Base-by-base conservation (phyloP, 2,329 filamentous ascomycete species). In the Talaromyces sp. region DNA sequence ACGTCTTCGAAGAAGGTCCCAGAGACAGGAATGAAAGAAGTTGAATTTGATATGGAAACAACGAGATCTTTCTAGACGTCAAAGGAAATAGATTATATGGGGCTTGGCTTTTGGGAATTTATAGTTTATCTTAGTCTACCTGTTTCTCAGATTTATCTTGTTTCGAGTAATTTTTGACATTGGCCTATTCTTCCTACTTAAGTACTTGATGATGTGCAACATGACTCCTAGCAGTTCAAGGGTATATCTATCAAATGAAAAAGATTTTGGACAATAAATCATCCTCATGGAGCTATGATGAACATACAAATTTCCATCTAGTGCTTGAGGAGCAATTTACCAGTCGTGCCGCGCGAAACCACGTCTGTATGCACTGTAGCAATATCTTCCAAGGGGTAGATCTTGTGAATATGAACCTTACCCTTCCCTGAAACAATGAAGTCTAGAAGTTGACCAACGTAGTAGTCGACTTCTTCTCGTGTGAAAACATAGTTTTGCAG, bases 271-370 rank as follows among this genome's bases (percentile, higher is more conserved):
- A 50, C 13, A 8, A 19, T 8, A 9, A 27, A 27, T 15, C 22
- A 27, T 50, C 47, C 27, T 10, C 15, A 50, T 27, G 25, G 13
- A 17, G 13, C 17, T 17, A 2, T 17, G 27, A 31, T 50, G 25
- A 3, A 50, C 5, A 27, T 50, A 17, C 13, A 31, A 13, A 50
- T 50, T 27, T 17, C 47, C 47, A 50, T 22, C 6, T 50, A 50
- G 47, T 50, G 54, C 13, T 58, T 58, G 10, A 41, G 13, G 33
- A 58, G 54, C 35, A 58, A 37, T n/a, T 58, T 58, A 19, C 54
- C 54, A 3, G 22, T 58, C 19, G 54, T 58, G 35, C 37, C 37
- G 11, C 54, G 54, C 17, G 54, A 35, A 22, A 39, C 54, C 7
- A 58, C 35, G 5, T 58, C 54, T 58, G 35, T 41, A 39, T 58